A percentile compares a stretch with the other conserved stretches of the same genome.
phyloP scores from a whole-genome alignment of 768 basidiomycete genomes.

The Agaricus bisporus region DNA sequence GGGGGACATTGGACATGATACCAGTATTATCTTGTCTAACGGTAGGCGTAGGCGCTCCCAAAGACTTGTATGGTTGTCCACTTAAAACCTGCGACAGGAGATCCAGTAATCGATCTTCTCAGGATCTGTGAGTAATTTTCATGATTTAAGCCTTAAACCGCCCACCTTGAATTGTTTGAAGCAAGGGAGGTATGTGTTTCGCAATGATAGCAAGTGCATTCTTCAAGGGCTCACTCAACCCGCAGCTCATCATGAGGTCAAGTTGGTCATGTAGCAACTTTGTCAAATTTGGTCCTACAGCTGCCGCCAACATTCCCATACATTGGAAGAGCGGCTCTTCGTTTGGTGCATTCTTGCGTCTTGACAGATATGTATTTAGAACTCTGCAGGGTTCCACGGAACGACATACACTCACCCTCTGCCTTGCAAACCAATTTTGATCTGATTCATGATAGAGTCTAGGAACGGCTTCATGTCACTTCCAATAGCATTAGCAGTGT shows the following conservation, averaged over 20 bases:
- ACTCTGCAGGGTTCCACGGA: neutral
- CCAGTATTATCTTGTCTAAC: slow-evolving; percentile 45
- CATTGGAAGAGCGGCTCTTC: slow-evolving; percentile 98
- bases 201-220: slow-evolving; percentile 83
- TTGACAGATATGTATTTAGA: slow-evolving; percentile 17
- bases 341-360: slow-evolving; percentile 84
- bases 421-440: slow-evolving; percentile 83
- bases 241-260: slow-evolving; percentile 93
- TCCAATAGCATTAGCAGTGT: slow-evolving; percentile 85
- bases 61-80: slow-evolving; percentile 80
- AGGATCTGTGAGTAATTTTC: neutral
- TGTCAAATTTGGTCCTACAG: slow-evolving; percentile 94
- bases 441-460: slow-evolving; percentile 82
- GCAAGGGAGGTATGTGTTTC: slow-evolving; percentile 79
- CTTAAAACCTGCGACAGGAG: slow-evolving; percentile 74
- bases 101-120: slow-evolving; percentile 84
- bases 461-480: slow-evolving; percentile 96
- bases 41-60: slow-evolving; percentile 74
- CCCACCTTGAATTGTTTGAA: slow-evolving; percentile 88
- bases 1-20: slow-evolving; percentile 43
- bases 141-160: neutral
- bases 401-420: slow-evolving; percentile 55
- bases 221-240: slow-evolving; percentile 82
- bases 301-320: slow-evolving; percentile 90
- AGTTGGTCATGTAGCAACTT: slow-evolving; percentile 94